phyloP scores from a whole-genome alignment of 371 early-diverging fungal species.

The Mucor sp. region DNA sequence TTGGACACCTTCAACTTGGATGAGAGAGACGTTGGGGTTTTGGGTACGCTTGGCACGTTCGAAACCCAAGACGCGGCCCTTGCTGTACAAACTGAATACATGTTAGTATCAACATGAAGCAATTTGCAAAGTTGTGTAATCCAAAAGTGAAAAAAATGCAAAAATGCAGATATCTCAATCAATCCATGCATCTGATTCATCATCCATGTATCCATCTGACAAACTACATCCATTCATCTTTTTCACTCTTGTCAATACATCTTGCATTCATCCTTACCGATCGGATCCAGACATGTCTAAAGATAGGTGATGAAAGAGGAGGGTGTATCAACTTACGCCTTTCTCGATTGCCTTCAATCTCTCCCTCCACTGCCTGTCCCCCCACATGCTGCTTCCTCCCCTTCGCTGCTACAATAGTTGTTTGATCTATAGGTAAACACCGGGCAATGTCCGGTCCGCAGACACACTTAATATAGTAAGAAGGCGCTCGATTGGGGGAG shows the following conservation, averaged over 20 bases:
- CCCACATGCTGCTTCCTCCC: not conserved
- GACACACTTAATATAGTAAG: not conserved
- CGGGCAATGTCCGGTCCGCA: constrained; percentile 1
- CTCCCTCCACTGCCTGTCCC: not conserved
- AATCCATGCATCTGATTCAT: not conserved
- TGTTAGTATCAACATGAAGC: not conserved
- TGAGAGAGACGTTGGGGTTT: constrained; percentile 84
- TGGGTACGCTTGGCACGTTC: constrained; percentile 90
- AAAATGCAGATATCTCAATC: not conserved
- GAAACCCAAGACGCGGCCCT: constrained; percentile 93
- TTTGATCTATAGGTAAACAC: not conserved
- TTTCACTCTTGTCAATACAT: not conserved
- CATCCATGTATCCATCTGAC: not conserved
- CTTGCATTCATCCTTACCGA: constrained; percentile 14
- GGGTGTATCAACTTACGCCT: constrained; percentile 16
- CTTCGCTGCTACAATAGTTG: not conserved
- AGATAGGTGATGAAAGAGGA: constrained; percentile 26
- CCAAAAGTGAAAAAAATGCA: constrained; percentile 1
- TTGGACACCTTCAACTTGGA: constrained; percentile 90
- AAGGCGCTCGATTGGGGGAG: not conserved
- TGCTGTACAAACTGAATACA: constrained; percentile 86
- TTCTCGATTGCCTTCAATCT: constrained; percentile 3
- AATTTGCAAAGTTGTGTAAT: not conserved
- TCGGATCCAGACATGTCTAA: constrained; percentile 33
- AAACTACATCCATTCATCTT: constrained; percentile 7